Conservation (phyloP, 2,329 filamentous ascomycete genomes). For the Sporothrix protearum region DNA sequence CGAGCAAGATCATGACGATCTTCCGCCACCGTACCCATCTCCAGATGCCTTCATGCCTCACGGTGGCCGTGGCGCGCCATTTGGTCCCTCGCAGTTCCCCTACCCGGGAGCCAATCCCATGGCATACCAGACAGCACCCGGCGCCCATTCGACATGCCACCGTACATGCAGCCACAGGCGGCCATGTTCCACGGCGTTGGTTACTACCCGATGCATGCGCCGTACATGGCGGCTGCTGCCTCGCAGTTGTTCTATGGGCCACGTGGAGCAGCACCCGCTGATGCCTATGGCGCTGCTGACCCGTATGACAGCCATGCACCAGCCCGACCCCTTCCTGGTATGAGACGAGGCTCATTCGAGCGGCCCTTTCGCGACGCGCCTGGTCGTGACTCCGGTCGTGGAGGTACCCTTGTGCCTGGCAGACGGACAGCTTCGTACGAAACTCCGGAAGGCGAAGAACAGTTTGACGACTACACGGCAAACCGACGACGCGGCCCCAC, state of each 20-base stretch:
- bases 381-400: not conserved
- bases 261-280: not conserved
- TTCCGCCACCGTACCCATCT: conserved; percentile 20
- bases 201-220: conserved; percentile 17
- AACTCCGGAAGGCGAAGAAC: not conserved
- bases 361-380: not conserved
- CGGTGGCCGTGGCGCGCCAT: conserved; percentile 8
- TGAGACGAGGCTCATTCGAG: not conserved
- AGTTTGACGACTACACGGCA: not conserved
- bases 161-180: conserved; percentile 11
- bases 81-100: conserved; percentile 10
- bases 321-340: not conserved
- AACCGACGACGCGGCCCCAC: not conserved
- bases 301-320: not conserved
- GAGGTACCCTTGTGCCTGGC: not conserved
- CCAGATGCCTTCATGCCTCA: conserved; percentile 14
- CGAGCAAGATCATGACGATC: conserved; percentile 19
- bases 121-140: not conserved
- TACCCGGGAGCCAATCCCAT: not conserved
- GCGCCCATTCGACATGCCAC: conserved; percentile 14
- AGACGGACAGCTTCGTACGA: conserved; percentile 3
- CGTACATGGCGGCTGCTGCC: not conserved
- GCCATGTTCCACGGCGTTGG: conserved; percentile 20
- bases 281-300: not conserved
- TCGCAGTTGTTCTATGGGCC: conserved; percentile 3